phyloP scores from a whole-genome alignment of 768 basidiomycete genomes.

The Mycena floridula region DNA sequence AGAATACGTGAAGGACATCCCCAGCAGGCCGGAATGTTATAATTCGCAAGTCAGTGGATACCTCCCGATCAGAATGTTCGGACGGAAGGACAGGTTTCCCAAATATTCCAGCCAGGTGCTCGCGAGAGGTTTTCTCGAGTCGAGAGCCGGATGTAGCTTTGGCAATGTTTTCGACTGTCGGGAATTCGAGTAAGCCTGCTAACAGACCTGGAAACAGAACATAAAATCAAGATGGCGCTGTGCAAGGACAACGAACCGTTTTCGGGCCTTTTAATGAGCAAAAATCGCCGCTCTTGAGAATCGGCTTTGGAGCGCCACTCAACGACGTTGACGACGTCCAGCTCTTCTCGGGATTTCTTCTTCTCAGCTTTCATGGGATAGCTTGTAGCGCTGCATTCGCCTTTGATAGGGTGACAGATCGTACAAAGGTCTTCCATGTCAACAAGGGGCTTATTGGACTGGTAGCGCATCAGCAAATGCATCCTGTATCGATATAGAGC shows the following conservation, averaged over 20 bases:
- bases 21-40: constrained; percentile 45
- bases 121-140: constrained; percentile 24
- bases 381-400: constrained; percentile 44
- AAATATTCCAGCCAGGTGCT: constrained; percentile 35
- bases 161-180: constrained; percentile 53
- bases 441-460: constrained; percentile 15
- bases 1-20: constrained; percentile 78
- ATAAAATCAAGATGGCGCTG: not conserved
- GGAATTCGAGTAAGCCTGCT: constrained; percentile 88
- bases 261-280: constrained; percentile 79
- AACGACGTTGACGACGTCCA: constrained; percentile 80
- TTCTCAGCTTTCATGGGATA: constrained; percentile 85
- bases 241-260: constrained; percentile 48
- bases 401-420: constrained; percentile 55
- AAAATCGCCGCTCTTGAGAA: constrained; percentile 47
- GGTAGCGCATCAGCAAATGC: no score
- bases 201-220: constrained; percentile 58
- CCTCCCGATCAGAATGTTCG: constrained; percentile 1
- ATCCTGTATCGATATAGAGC: not conserved
- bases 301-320: constrained; percentile 53
- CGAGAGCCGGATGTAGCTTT: constrained; percentile 30
- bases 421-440: constrained; percentile 80
- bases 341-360: constrained; percentile 79
- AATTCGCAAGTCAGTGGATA: constrained; percentile 24
- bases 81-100: constrained; percentile 17